Percentiles rank a stretch among this genome's conserved stretches.
Conservation (phyloP, 2,329 filamentous ascomycete genomes). For the Capronia epimyces region DNA sequence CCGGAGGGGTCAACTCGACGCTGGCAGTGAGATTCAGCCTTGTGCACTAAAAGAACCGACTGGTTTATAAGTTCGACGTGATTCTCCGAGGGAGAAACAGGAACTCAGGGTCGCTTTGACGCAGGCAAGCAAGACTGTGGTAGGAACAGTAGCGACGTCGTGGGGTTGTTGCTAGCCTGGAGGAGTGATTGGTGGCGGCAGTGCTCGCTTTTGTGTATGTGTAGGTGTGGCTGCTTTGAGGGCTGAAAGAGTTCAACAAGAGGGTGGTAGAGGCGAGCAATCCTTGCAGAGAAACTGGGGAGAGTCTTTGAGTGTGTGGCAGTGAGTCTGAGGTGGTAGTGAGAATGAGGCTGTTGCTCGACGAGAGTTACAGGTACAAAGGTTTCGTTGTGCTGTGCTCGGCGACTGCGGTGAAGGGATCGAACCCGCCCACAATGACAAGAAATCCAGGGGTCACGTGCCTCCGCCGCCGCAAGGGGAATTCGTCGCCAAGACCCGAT, state of each 20-base stretch:
- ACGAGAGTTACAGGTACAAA: slow-evolving; percentile 3
- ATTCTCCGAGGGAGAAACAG: not conserved
- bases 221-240: not conserved
- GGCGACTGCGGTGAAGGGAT: slow-evolving; percentile 5
- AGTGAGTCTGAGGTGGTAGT: not conserved
- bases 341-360: slow-evolving; percentile 10
- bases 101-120: not conserved
- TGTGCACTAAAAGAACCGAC: not conserved
- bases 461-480: not conserved
- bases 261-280: not conserved
- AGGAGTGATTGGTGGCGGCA: not conserved
- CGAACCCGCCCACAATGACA: not conserved
- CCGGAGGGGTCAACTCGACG: not conserved
- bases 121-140: not conserved
- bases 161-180: not conserved
- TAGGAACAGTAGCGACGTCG: not conserved
- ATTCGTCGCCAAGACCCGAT: slow-evolving; percentile 13
- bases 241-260: not conserved
- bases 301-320: not conserved
- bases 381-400: slow-evolving; percentile 2
- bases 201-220: not conserved
- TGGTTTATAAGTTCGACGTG: not conserved
- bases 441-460: not conserved
- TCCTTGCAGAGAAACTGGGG: not conserved
- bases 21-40: not conserved